Evolutionary conservation across 73 alveolate genomes (phyloP).

Genomic region (Urostyla sp.): DNA sequence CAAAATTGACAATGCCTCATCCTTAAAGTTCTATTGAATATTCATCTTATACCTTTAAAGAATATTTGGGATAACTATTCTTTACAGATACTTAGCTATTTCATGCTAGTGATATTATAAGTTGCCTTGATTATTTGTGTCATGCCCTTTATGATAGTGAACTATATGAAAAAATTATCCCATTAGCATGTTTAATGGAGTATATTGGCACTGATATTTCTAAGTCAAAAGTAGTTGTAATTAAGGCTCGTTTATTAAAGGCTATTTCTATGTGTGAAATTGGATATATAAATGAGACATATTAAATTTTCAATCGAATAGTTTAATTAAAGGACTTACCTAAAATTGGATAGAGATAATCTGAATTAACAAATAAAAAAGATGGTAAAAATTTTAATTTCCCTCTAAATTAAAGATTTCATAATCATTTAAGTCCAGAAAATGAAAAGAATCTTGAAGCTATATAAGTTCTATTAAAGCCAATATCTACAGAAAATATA

Average conservation of each 20-base stretch:
- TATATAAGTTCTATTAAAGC: constrained; percentile 70
- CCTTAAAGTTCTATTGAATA: constrained; percentile 71
- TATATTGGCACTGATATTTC: constrained; percentile 87
- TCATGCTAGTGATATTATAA: constrained; percentile 84
- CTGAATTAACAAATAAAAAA: constrained; percentile 71
- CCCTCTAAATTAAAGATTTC: constrained; percentile 74
- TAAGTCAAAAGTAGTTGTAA: constrained; percentile 83
- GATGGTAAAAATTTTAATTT: constrained; percentile 84
- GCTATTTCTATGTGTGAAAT: constrained; percentile 86
- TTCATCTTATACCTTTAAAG: constrained; percentile 85
- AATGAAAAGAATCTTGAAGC: constrained; percentile 83
- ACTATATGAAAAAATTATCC: constrained; percentile 87
- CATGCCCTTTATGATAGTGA: constrained; percentile 88
- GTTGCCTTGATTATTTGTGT: constrained; percentile 79
- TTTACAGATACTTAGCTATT: constrained; percentile 83
- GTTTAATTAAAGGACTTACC: constrained; percentile 83
- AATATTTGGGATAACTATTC: constrained; percentile 79
- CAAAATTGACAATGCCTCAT: constrained; percentile 71
- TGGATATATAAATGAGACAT: constrained; percentile 92
- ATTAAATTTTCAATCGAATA: constrained; percentile 76
- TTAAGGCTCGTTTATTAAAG: constrained; percentile 84
- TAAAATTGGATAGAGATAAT: constrained; percentile 69
- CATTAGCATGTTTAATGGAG: constrained; percentile 90
- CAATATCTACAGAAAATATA: constrained; percentile 66
- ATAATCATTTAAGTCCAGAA: constrained; percentile 85